These are phyloP conservation scores for Botrytis fabae DNA, from an alignment of 2,329 filamentous ascomycete genomes.

Conservation along the genomic window DNA sequence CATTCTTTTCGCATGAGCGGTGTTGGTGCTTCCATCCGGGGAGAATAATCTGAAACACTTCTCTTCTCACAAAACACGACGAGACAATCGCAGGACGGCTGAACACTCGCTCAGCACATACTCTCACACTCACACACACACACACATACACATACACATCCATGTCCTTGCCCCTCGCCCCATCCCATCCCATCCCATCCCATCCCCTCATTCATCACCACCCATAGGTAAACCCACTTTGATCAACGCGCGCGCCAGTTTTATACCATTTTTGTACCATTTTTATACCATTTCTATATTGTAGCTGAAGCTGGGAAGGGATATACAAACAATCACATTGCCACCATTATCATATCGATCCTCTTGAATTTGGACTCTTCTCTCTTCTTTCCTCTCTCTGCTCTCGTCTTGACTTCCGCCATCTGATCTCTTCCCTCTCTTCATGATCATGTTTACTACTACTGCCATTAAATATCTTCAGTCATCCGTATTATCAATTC, in stretches of 20 bases:
- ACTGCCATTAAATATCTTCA: neutral
- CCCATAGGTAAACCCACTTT: neutral
- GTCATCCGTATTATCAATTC: constrained; percentile 7
- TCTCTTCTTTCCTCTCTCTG: neutral
- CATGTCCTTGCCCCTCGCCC: neutral
- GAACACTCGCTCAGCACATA: neutral
- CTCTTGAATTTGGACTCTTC: neutral
- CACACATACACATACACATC: neutral
- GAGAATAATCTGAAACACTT: constrained; percentile 11
- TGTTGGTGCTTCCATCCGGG: neutral
- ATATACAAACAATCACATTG: constrained; percentile 9
- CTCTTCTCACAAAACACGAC: neutral
- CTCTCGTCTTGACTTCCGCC: neutral
- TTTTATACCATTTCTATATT: neutral
- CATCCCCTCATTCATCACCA: constrained; percentile 1
- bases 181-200: no score
- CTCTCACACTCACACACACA: neutral
- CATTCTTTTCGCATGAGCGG: neutral
- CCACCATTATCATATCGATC: neutral
- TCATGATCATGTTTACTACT: constrained; percentile 18
- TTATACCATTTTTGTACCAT: neutral
- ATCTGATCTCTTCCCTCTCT: neutral
- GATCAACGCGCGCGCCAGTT: constrained; percentile 10
- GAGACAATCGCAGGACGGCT: neutral
- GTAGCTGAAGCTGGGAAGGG: neutral